Evolutionary conservation across 1,139 yeast species (phyloP).

Genomic region (Entelexis sorbosivorans): DNA sequence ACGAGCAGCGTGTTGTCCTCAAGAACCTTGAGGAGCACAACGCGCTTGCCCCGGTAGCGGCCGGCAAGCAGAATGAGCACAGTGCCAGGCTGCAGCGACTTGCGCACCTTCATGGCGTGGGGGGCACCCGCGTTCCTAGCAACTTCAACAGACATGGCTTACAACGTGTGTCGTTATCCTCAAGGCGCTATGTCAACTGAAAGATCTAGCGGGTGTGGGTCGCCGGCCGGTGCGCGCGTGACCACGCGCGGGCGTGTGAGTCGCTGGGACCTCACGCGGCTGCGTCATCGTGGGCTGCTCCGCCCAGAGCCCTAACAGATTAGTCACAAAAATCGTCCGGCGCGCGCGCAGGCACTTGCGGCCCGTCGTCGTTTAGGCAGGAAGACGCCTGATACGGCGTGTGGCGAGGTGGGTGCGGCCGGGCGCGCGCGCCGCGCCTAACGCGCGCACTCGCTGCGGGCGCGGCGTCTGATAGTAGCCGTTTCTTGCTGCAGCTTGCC

Average conservation of each 20-base stretch:
- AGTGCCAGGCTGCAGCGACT: constrained; percentile 97
- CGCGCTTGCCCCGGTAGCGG: constrained; percentile 99
- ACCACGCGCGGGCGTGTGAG: constrained; percentile 6
- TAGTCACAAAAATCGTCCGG: too few relatives aligned
- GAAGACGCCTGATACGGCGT: too few relatives aligned
- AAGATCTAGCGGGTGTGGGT: constrained; percentile 7
- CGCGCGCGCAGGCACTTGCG: too few relatives aligned
- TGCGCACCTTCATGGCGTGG: constrained; percentile 93
- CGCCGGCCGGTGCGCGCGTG: constrained; percentile 2
- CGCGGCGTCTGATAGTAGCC: too few relatives aligned
- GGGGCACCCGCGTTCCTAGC: constrained; percentile 34
- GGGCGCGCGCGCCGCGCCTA: too few relatives aligned
- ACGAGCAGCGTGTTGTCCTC: constrained; percentile 98
- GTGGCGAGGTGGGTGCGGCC: too few relatives aligned
- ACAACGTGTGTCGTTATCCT: constrained; percentile 4
- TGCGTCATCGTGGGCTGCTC: background rate
- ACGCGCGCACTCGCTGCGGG: too few relatives aligned
- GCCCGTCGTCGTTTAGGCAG: too few relatives aligned
- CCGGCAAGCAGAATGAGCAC: constrained; percentile 97
- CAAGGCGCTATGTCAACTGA: constrained; percentile 5
- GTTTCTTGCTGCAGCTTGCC: too few relatives aligned
- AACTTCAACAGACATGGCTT: constrained; percentile 9
- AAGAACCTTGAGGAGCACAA: constrained; percentile 92
- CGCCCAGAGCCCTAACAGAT: constrained; percentile 3
- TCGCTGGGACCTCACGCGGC: background rate